Evolutionary conservation across 805 yeast species (phyloP).

Genomic region (Myxozyma nipponensis): DNA sequence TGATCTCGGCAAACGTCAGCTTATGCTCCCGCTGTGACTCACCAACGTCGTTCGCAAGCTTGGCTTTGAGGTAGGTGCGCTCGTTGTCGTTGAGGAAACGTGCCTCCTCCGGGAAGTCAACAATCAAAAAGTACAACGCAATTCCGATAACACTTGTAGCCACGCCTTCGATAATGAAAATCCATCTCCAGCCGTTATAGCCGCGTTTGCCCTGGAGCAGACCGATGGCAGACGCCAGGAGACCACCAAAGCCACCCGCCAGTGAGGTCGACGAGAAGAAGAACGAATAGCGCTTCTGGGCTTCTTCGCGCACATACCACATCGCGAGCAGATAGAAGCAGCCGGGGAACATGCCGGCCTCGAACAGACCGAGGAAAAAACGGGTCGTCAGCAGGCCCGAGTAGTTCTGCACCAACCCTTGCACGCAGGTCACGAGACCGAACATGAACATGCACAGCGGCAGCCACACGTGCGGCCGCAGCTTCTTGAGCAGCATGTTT

Average conservation of each 20-base stretch:
- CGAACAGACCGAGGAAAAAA: constrained; percentile 62
- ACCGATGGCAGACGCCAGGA: constrained; percentile 61
- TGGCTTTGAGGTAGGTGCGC: constrained; percentile 52
- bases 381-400: constrained; percentile 61
- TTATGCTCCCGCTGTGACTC: constrained; percentile 48
- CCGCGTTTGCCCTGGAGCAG: constrained; percentile 49
- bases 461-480: constrained; percentile 65
- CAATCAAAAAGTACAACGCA: constrained; percentile 46
- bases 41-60: constrained; percentile 53
- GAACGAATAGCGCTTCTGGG: constrained; percentile 64
- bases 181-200: constrained; percentile 52
- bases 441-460: constrained; percentile 56
- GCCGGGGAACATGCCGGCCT: constrained; percentile 71
- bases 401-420: constrained; percentile 59
- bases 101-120: constrained; percentile 71
- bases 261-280: constrained; percentile 69
- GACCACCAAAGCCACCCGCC: constrained; percentile 77
- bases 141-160: constrained; percentile 39
- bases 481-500: constrained; percentile 54
- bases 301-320: constrained; percentile 61
- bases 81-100: constrained; percentile 52
- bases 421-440: constrained; percentile 60
- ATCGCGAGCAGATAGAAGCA: constrained; percentile 65
- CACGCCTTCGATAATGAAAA: constrained; percentile 51
- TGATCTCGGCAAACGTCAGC: constrained; percentile 46